These are phyloP conservation scores for Leptographium flavum DNA, from an alignment of 2,329 filamentous ascomycete species.

Conservation along the genomic window DNA sequence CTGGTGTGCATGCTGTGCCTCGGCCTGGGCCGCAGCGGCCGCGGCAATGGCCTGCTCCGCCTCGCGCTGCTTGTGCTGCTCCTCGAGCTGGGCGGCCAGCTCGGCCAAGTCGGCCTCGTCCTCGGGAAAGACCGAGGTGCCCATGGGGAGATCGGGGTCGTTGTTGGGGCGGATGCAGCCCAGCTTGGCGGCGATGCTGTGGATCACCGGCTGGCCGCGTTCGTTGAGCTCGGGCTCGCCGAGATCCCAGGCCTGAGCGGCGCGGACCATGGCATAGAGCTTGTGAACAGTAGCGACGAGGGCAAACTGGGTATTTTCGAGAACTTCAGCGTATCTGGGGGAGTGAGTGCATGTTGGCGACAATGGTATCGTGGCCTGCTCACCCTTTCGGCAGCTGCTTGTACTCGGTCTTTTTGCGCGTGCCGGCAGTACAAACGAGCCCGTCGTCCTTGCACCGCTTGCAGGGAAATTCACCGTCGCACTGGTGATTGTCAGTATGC, in stretches of 20 bases:
- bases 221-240: conserved; percentile 52
- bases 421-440: conserved; percentile 47
- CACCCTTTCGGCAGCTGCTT: conserved; percentile 51
- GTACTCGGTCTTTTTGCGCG: conserved; percentile 53
- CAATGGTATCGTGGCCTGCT: conserved; percentile 10
- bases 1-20: conserved; percentile 15
- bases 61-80: conserved; percentile 28
- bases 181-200: conserved; percentile 50
- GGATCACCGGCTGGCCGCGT: conserved; percentile 46
- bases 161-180: conserved; percentile 49
- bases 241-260: conserved; percentile 42
- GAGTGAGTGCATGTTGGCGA: not conserved
- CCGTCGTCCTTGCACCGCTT: conserved; percentile 54
- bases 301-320: conserved; percentile 51
- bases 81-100: conserved; percentile 39
- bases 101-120: conserved; percentile 43
- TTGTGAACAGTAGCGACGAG: conserved; percentile 52
- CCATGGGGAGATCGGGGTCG: conserved; percentile 41
- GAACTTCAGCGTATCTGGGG: conserved; percentile 44
- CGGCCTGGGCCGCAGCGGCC: conserved; percentile 4
- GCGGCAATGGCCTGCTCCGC: conserved; percentile 16
- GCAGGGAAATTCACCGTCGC: conserved; percentile 51
- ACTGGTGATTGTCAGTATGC: conserved; percentile 24
- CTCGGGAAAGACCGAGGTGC: conserved; percentile 44
- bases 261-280: conserved; percentile 49